These are phyloP conservation scores for Ophiostoma novo-ulmi DNA, from an alignment of 2,329 filamentous ascomycete genomes.

Conservation along the genomic window DNA sequence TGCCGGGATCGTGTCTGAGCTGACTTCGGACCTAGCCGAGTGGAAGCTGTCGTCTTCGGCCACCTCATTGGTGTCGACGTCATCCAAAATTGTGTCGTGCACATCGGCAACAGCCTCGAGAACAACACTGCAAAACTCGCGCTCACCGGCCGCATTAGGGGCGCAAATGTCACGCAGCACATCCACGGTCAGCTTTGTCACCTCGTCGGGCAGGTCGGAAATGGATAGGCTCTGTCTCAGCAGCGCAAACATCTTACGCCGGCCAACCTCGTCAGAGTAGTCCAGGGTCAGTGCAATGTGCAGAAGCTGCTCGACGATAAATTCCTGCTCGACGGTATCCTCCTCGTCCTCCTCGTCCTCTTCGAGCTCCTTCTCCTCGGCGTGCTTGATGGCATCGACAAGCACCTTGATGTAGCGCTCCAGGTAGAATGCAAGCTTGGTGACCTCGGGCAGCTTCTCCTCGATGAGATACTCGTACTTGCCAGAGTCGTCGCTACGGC, in stretches of 20 bases:
- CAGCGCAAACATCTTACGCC: slow-evolving; percentile 91
- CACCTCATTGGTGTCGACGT: slow-evolving; percentile 47
- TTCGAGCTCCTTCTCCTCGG: slow-evolving; percentile 52
- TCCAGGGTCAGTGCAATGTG: slow-evolving; percentile 89
- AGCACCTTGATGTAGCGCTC: slow-evolving; percentile 71
- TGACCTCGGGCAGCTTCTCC: slow-evolving; percentile 93
- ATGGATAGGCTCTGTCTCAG: slow-evolving; percentile 80
- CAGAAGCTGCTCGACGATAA: slow-evolving; percentile 90
- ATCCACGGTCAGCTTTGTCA: slow-evolving; percentile 81
- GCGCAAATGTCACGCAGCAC: slow-evolving; percentile 80
- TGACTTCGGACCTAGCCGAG: slow-evolving; percentile 82
- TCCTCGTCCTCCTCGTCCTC: slow-evolving; percentile 69
- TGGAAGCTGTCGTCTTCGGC: slow-evolving; percentile 84
- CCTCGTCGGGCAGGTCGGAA: slow-evolving; percentile 83
- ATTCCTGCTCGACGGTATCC: slow-evolving; percentile 84
- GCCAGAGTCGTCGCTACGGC: slow-evolving; percentile 65
- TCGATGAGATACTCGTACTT: slow-evolving; percentile 74
- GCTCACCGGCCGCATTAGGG: slow-evolving; percentile 64
- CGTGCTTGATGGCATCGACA: slow-evolving; percentile 57
- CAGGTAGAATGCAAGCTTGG: slow-evolving; percentile 79
- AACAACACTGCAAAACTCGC: slow-evolving; percentile 78
- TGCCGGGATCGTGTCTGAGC: slow-evolving; percentile 56
- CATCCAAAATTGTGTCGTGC: slow-evolving; percentile 83
- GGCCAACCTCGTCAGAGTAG: slow-evolving; percentile 94
- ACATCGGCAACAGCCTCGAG: slow-evolving; percentile 94